Percentiles rank a stretch among this genome's conserved stretches.
phyloP scores from a whole-genome alignment of 768 basidiomycete species.

The Mycena haematopus region DNA sequence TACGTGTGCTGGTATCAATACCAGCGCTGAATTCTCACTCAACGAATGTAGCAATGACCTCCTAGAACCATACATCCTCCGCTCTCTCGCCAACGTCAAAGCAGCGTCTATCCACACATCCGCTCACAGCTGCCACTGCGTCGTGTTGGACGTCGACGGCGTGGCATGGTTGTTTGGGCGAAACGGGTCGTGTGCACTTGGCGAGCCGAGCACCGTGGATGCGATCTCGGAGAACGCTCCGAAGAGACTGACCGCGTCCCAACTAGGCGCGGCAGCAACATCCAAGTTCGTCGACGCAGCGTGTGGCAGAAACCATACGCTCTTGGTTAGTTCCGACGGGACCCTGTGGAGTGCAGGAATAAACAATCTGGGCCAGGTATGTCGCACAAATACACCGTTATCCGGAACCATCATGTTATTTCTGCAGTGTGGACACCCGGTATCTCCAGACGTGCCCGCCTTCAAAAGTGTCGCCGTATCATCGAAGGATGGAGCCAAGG shows the following conservation, averaged over 20 bases:
- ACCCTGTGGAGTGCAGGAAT: constrained; percentile 84
- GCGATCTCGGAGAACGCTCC: constrained; percentile 80
- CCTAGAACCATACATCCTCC: constrained; percentile 85
- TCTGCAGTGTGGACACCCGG: constrained; percentile 72
- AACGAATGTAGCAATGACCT: constrained; percentile 66
- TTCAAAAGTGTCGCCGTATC: constrained; percentile 73
- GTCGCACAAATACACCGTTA: constrained; percentile 27
- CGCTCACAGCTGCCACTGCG: constrained; percentile 77
- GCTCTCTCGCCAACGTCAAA: constrained; percentile 85
- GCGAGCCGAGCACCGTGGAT: constrained; percentile 56
- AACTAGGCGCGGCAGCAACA: constrained; percentile 64
- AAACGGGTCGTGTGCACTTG: constrained; percentile 73
- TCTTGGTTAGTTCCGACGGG: constrained; percentile 85
- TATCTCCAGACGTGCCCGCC: constrained; percentile 65
- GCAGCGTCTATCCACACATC: constrained; percentile 75
- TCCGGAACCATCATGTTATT: not conserved
- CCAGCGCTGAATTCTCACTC: not conserved
- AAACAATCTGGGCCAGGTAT: constrained; percentile 83
- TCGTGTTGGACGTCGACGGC: constrained; percentile 76
- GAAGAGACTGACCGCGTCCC: constrained; percentile 58
- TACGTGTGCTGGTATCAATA: constrained; percentile 34
- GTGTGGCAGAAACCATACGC: constrained; percentile 80
- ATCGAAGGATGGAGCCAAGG: constrained; percentile 61
- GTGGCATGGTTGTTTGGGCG: constrained; percentile 92
- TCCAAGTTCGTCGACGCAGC: constrained; percentile 82